Evolutionary conservation across 2,329 filamentous ascomycete species (phyloP), one percentile per base, ranked within the genome.

Genomic region (Talaromyces funiculosus): DNA sequence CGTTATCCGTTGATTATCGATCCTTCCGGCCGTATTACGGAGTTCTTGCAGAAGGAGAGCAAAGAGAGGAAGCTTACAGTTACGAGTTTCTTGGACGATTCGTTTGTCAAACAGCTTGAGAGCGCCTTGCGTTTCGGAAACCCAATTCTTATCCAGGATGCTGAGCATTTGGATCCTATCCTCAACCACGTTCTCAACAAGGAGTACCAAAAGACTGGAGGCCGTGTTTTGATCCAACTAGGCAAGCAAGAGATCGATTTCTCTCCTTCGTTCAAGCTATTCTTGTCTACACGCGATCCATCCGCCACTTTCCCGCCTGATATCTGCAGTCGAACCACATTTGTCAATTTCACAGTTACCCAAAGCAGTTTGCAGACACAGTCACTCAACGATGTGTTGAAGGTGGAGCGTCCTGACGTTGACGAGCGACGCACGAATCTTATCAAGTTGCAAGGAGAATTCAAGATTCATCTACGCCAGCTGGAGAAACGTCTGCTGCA

Each of bases 231-330:
- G 57, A 99, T 99, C 65, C 94, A 99, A 76, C 89, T 99, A 42
- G 94, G 94, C 70, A 97, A 94, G 77, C 95, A 99, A 76, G 92
- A 99, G 77, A 99, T 99, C 66, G 94, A 99, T 75, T 99, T 99
- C 78, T 99, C 94, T 55, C 93, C 94, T 1, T 86, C 92, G 0
- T 99, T 99, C 83, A 94, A 89, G 78, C 83, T 99, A 33, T 99
- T 96, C 74, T 81, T 99, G 40, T 97, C 93, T 0, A 99, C 95
- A 1, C 84, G 93, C 69, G 94, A 99, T 78, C 95, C 95, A 1
- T 99, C 95, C 43, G 93, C 94, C 26, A 90, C 88, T 7, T 99
- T 99, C 73, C 87, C 94, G 7, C 95, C 94, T 0, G 94, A 99
- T 72, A 91, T 99, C 65, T 99, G 95, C 85, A 96, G 92, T 81